A percentile compares a stretch with the other conserved stretches of the same genome.
phyloP scores from a whole-genome alignment of 1,284 basidiomycete species.

The Ganoderma leucocontextum region DNA sequence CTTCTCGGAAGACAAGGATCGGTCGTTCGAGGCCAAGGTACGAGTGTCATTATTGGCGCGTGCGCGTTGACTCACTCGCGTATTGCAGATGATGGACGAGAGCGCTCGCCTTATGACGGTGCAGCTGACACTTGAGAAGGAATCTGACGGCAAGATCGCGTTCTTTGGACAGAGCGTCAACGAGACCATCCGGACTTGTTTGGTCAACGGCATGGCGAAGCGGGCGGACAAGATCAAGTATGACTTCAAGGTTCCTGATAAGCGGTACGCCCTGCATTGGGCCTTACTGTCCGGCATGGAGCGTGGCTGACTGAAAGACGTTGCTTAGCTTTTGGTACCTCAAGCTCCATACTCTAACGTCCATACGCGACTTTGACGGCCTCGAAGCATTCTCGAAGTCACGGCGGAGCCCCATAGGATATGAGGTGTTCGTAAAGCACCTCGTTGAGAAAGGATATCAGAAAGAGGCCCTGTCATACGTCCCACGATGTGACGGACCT shows the following conservation, averaged over 20 bases:
- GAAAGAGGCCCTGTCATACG: conserved; percentile 79
- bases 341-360: conserved; percentile 84
- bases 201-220: conserved; percentile 83
- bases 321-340: conserved; percentile 88
- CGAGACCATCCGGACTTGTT: conserved; percentile 80
- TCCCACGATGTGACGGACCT: conserved; percentile 85
- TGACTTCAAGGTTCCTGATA: conserved; percentile 93
- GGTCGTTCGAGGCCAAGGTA: conserved; percentile 90
- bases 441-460: conserved; percentile 75
- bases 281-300: background rate
- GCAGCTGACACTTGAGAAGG: conserved; percentile 90
- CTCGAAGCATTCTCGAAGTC: conserved; percentile 86
- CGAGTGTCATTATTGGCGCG: conserved; percentile 12
- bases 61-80: background rate
- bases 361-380: conserved; percentile 83
- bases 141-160: conserved; percentile 76
- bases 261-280: conserved; percentile 59
- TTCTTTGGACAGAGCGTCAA: conserved; percentile 87
- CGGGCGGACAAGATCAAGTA: conserved; percentile 85
- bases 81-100: conserved; percentile 87
- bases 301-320: background rate
- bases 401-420: conserved; percentile 94
- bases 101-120: conserved; percentile 76
- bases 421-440: conserved; percentile 90
- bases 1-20: conserved; percentile 94